Evolutionary conservation across 345 rosid species (phyloP).

Genomic region (Firmiana major): DNA sequence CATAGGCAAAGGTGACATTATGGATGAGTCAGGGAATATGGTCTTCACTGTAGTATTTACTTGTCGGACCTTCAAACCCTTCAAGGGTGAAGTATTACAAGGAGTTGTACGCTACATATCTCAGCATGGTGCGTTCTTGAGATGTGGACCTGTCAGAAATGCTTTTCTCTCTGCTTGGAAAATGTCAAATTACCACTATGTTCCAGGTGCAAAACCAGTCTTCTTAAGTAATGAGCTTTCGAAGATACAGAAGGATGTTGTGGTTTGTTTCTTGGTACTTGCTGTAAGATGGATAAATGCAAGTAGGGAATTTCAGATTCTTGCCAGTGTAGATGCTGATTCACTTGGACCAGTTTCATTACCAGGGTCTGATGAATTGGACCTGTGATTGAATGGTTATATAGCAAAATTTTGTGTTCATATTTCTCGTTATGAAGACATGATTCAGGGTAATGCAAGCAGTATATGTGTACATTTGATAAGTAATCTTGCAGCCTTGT

Average conservation of each 20-base stretch:
- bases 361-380: slow-evolving; percentile 25
- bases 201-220: slow-evolving; percentile 19
- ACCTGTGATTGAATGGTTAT: slow-evolving; percentile 14
- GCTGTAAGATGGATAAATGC: slow-evolving; percentile 28
- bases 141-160: slow-evolving; percentile 29
- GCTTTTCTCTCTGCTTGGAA: slow-evolving; percentile 27
- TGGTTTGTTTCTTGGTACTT: slow-evolving; percentile 31
- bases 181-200: slow-evolving; percentile 28
- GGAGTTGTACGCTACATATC: slow-evolving; percentile 21
- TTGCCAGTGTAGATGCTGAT: slow-evolving; percentile 29
- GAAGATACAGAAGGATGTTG: slow-evolving; percentile 24
- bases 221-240: slow-evolving; percentile 22
- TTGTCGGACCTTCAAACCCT: slow-evolving; percentile 31
- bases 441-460: neutral
- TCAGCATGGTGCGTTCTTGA: slow-evolving; percentile 18
- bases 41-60: slow-evolving; percentile 12
- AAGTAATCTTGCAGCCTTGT: neutral
- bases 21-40: slow-evolving; percentile 7
- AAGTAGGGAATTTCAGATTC: slow-evolving; percentile 23
- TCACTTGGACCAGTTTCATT: slow-evolving; percentile 32
- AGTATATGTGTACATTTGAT: neutral
- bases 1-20: slow-evolving; percentile 5
- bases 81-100: slow-evolving; percentile 27
- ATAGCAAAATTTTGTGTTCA: neutral
- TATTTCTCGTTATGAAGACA: neutral